Evolutionary conservation across 192 early-diverging fungal genomes (phyloP).

Genomic region (Coemansia sp.): DNA sequence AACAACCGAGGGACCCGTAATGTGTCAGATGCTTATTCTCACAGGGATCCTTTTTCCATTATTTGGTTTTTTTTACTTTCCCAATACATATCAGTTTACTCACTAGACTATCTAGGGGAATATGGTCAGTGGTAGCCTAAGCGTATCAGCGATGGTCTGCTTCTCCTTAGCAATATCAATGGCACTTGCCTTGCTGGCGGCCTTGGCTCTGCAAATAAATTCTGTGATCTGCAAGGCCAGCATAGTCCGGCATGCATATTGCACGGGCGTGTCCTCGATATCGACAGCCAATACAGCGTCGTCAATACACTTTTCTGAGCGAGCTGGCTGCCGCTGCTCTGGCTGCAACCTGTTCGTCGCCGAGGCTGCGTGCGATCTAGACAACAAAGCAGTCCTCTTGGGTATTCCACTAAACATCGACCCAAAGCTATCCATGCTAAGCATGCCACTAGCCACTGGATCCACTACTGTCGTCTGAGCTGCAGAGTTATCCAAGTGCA

Average conservation of each 20-base stretch:
- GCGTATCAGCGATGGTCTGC: conserved; percentile 24
- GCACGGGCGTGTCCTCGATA: conserved; percentile 52
- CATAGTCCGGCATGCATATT: conserved; percentile 47
- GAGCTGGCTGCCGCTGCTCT: not conserved
- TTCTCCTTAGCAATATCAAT: conserved; percentile 27
- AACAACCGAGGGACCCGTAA: too few species aligned
- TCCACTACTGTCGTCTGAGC: not conserved
- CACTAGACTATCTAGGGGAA: conserved; percentile 16
- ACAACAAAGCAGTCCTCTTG: not conserved
- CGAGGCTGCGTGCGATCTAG: not conserved
- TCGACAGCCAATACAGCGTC: conserved; percentile 31
- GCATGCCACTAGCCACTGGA: conserved; percentile 25
- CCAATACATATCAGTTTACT: too few species aligned
- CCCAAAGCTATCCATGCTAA: conserved; percentile 37
- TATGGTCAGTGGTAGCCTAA: conserved; percentile 27
- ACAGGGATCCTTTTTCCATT: too few species aligned
- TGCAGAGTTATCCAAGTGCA: not conserved
- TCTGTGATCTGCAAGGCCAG: conserved; percentile 50
- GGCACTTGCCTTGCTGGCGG: not conserved
- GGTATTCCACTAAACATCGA: conserved; percentile 18
- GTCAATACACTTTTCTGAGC: not conserved
- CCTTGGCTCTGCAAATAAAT: conserved; percentile 17
- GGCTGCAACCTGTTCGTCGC: not conserved
- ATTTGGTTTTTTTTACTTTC: too few species aligned
- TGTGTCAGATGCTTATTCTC: too few species aligned